Conservation (phyloP, 75 land plant genomes). For the Azolla pinnata region DNA sequence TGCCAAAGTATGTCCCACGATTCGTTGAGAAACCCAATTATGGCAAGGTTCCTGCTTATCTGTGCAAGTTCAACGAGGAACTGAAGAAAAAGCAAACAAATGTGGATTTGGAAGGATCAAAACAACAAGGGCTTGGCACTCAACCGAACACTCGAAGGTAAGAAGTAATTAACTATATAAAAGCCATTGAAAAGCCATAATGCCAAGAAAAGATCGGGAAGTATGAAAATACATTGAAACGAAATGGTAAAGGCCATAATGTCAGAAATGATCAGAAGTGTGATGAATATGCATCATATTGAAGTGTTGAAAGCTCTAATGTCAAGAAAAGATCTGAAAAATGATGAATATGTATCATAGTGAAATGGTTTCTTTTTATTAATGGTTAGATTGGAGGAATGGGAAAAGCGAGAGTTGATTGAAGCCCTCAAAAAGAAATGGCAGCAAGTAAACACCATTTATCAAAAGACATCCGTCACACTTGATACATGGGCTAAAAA, state of each 20-base stretch:
- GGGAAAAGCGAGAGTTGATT: conserved; percentile 13
- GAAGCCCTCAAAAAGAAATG: conserved; percentile 14
- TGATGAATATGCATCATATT: no score
- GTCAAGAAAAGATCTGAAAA: no score
- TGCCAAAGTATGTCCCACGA: not conserved
- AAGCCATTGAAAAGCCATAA: no score
- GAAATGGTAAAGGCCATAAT: no score
- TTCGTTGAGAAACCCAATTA: conserved; percentile 11
- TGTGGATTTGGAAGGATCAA: not conserved
- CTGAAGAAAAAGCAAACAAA: not conserved
- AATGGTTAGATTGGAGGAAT: conserved; percentile 6
- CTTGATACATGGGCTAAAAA: conserved; percentile 16
- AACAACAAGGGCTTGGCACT: conserved; percentile 4
- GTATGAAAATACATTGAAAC: no score
- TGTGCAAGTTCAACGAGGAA: conserved; percentile 6
- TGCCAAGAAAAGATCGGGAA: no score
- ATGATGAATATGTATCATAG: not conserved
- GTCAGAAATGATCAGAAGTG: no score
- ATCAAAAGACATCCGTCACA: conserved; percentile 10
- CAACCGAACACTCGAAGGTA: conserved; percentile 12
- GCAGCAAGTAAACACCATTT: conserved; percentile 12
- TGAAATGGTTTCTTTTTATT: not conserved
- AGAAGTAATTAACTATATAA: not conserved
- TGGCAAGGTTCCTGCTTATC: conserved; percentile 13
- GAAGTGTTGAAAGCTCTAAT: not conserved